phyloP scores from a whole-genome alignment of 306 rosid genomes.

The Gynostemma pentaphyllum region DNA sequence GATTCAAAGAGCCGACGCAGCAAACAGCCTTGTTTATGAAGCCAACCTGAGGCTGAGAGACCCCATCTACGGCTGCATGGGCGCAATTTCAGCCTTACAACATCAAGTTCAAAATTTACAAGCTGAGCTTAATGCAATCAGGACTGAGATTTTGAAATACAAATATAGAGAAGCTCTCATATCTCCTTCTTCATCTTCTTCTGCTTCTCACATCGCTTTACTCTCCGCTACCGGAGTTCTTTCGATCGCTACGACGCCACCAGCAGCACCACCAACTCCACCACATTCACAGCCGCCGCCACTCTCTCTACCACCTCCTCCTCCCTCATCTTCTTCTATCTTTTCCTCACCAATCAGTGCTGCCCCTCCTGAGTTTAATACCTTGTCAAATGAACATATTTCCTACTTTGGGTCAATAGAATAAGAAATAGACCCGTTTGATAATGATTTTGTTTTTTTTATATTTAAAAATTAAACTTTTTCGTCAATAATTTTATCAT shows the following conservation, averaged over 20 bases:
- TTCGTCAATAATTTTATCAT: too few species aligned
- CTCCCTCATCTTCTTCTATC: constrained; percentile 44
- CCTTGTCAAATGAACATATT: constrained; percentile 30
- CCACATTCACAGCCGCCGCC: constrained; percentile 19
- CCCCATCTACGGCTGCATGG: constrained; percentile 99
- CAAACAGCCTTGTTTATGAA: constrained; percentile 88
- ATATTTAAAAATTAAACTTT: too few species aligned
- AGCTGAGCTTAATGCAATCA: constrained; percentile 68
- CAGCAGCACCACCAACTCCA: constrained; percentile 20
- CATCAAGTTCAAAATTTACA: constrained; percentile 82
- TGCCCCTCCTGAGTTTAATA: constrained; percentile 21
- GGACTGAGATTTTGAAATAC: constrained; percentile 69
- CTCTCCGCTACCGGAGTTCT: constrained; percentile 38
- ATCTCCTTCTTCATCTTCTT: not conserved
- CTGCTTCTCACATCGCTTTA: constrained; percentile 30
- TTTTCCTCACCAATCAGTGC: constrained; percentile 21
- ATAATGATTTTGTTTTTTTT: too few species aligned
- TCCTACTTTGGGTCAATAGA: constrained; percentile 32
- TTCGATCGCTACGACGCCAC: constrained; percentile 41
- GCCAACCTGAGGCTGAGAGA: constrained; percentile 96
- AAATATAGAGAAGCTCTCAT: constrained; percentile 53
- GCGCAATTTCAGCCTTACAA: constrained; percentile 86
- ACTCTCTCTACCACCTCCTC: constrained; percentile 21
- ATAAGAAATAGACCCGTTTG: too few species aligned
- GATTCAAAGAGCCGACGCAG: constrained; percentile 78